Evolutionary conservation across 768 basidiomycete species (phyloP).

Genomic region (Russula compacta): DNA sequence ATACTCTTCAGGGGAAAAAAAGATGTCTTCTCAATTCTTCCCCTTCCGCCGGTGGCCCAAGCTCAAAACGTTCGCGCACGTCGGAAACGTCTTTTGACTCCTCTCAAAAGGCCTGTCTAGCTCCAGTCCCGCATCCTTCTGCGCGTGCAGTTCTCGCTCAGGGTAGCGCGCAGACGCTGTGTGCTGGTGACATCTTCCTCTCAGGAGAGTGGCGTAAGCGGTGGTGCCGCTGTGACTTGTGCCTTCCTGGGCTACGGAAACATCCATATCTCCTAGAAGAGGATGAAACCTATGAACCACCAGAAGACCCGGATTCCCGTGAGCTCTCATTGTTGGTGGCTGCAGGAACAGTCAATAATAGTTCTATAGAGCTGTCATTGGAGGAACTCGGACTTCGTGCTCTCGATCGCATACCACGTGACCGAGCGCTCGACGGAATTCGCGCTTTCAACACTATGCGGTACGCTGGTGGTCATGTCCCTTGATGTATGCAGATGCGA

Average conservation of each 20-base stretch:
- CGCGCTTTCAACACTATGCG: slow-evolving; percentile 78
- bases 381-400: slow-evolving; percentile 82
- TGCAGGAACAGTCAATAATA: not conserved
- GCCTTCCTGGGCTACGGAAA: slow-evolving; percentile 43
- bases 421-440: slow-evolving; percentile 75
- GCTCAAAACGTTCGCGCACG: slow-evolving; percentile 37
- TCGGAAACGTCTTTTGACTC: slow-evolving; percentile 31
- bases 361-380: slow-evolving; percentile 51
- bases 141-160: slow-evolving; percentile 40
- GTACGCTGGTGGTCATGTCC: slow-evolving; percentile 32
- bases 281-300: slow-evolving; percentile 79
- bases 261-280: slow-evolving; percentile 60
- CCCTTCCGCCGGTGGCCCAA: slow-evolving; percentile 27
- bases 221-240: slow-evolving; percentile 75
- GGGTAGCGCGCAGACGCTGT: slow-evolving; percentile 27
- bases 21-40: slow-evolving; percentile 30
- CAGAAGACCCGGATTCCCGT: slow-evolving; percentile 82
- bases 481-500: not conserved
- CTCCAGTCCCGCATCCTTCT: slow-evolving; percentile 40
- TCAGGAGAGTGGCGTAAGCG: slow-evolving; percentile 61
- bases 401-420: slow-evolving; percentile 61
- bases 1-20: slow-evolving; percentile 30
- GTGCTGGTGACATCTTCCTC: slow-evolving; percentile 68
- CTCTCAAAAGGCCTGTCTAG: slow-evolving; percentile 36
- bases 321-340: not conserved